These are phyloP conservation scores for Cadophora sp. DNA, from an alignment of 2,329 filamentous ascomycete species.

Conservation along the genomic window DNA sequence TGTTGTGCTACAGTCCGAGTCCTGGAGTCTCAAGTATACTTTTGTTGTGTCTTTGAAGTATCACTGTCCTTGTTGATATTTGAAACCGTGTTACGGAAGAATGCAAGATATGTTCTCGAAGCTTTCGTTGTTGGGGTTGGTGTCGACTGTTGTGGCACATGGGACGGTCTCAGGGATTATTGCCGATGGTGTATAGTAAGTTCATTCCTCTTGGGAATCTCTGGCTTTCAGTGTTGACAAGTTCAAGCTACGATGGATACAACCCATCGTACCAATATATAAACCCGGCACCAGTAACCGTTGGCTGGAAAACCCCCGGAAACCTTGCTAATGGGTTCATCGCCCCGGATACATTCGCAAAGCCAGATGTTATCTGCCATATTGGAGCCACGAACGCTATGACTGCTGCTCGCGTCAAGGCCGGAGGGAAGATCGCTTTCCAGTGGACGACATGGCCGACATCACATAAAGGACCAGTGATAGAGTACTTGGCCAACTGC, in stretches of 20 bases:
- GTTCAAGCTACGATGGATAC: conserved; percentile 46
- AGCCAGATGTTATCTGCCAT: conserved; percentile 68
- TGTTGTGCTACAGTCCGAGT: background rate
- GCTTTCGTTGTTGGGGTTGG: conserved; percentile 31
- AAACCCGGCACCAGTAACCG: conserved; percentile 49
- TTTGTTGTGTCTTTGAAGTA: background rate
- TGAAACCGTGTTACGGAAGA: conserved; percentile 1
- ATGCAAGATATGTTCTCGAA: conserved; percentile 30
- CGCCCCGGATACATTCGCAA: conserved; percentile 53
- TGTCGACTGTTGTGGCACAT: conserved; percentile 38
- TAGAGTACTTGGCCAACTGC: conserved; percentile 45
- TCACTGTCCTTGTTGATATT: conserved; percentile 3
- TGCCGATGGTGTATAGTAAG: conserved; percentile 43
- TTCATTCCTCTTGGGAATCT: background rate
- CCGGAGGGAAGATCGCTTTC: conserved; percentile 63
- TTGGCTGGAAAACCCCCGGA: conserved; percentile 60
- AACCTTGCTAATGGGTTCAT: conserved; percentile 61
- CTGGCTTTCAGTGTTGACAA: conserved; percentile 8
- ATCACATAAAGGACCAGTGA: conserved; percentile 57
- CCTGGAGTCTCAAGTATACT: background rate
- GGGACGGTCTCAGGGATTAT: conserved; percentile 41
- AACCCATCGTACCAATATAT: conserved; percentile 44
- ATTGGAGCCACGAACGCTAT: conserved; percentile 57
- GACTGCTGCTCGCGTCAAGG: conserved; percentile 62
- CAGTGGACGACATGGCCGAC: conserved; percentile 71